Base-by-base conservation (phyloP, 352 stramenopile genomes). In the Phytophthora podocarpi region DNA sequence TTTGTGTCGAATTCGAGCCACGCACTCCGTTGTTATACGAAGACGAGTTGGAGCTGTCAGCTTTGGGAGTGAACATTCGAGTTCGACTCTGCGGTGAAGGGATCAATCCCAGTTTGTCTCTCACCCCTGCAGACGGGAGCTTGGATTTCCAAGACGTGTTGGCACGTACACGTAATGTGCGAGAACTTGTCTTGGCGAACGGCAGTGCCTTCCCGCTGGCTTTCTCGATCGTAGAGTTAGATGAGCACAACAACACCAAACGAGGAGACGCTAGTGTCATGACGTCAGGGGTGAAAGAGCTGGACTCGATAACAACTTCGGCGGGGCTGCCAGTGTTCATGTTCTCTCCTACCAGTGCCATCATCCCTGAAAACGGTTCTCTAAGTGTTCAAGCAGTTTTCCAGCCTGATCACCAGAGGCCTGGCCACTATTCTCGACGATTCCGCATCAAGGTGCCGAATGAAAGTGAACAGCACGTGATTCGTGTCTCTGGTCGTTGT, bases 361-460 rank as follows among this genome's bases (percentile, higher is more conserved):
- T 67, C 15, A 95, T 97, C 36, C 72, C 78, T 30, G 75, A 81
- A 3, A 74, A 89, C 3, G 69, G 72, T 1, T 76, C 71, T 10
- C 39, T 92, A 8, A 62, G 32, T 0, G 66, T 97, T 8, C 82
- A 84, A 37, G 85, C 85, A 0, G 46, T 64, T 7, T 97, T 97
- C 62, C 80, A 72, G 26, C 75, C 80, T 0, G 75, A 85, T 52
- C 78, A 84, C 39, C 70, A 89, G 27, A 68, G 80, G 7, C 67
- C 76, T 6, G 69, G 77, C 4, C 77, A 92, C 31, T 94, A 93
- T 55, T 48, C 40, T 1, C 66, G 78, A 41, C 54, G 72, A 27
- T 90, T 77, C 30, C 74, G 76, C 6, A 78, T 96, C 31, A 68
- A 87, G 41, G 85, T 93, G 2, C 83, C 87, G 0, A 93, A 93